These are phyloP conservation scores for Citrullus amarus DNA, from an alignment of 306 rosid species.

Conservation along the genomic window DNA sequence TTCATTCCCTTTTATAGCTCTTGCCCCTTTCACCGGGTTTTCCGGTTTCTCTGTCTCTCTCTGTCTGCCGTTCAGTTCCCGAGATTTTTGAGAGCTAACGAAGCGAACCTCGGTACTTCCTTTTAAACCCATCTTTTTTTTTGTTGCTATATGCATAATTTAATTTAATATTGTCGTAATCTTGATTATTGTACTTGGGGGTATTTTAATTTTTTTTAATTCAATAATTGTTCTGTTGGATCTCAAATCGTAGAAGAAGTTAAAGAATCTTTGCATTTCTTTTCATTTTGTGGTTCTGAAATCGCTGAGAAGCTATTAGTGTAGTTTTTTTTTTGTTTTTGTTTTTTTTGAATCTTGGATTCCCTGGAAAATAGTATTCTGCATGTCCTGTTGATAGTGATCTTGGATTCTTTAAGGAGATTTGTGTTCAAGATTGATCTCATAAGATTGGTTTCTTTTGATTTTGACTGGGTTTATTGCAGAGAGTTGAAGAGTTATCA, in stretches of 20 bases:
- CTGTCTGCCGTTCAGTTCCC: constrained; percentile 3
- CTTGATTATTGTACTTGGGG: not conserved
- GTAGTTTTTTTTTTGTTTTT: not conserved
- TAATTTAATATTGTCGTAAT: not conserved
- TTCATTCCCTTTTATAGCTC: constrained; percentile 70
- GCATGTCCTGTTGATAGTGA: not conserved
- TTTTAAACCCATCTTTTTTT: no score
- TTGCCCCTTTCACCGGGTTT: constrained; percentile 5
- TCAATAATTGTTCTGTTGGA: not conserved
- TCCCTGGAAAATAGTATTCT: not conserved
- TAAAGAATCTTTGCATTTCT: not conserved
- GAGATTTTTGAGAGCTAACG: not conserved
- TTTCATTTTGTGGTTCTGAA: not conserved
- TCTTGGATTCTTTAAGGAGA: not conserved
- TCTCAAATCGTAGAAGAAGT: not conserved
- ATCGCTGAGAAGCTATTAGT: not conserved
- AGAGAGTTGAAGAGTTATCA: constrained; percentile 12
- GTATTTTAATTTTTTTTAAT: not conserved
- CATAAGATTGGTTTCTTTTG: not conserved
- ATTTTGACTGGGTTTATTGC: not conserved
- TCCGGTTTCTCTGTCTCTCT: constrained; percentile 11
- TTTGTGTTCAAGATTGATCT: not conserved
- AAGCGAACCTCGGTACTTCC: not conserved
- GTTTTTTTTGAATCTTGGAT: not conserved
- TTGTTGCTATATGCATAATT: not conserved